Base-by-base conservation (phyloP, 495 filamentous ascomycete genomes). In the Xylaria nigripes region DNA sequence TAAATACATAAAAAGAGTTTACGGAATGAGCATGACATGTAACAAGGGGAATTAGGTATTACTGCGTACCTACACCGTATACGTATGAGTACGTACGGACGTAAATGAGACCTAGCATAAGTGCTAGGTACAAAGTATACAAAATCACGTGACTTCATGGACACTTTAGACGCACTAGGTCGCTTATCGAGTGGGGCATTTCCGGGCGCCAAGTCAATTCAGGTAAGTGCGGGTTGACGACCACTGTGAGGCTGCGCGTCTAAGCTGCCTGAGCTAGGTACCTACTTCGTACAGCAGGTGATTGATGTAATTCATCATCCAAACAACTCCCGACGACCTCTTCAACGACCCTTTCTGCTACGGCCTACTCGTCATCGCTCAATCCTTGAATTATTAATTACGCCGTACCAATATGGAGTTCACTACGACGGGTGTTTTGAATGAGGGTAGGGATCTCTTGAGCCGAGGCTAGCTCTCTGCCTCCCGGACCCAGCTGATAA, bases 401-500 rank as follows among this genome's bases (percentile, higher is more conserved):
- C n/a, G 21, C 32, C 16, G 23, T 38, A 7, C 27, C 54, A 74
- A 53, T 42, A 81, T 81, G 78, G 77, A 80, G 64, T 81, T 80
- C 66, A 82, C 84, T 55, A 77, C 71, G 43, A 81, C 83, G 60
- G 86, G 86, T 57, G 77, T 78, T 72, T 72, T 90, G 52, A 86
- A 79, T 57, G 85, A 89, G 80, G 86, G 86, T 87, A 61, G 44
- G 55, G 57, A 42, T 56, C 57, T 59, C 54, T 65, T 55, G 62
- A 56, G 51, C 46, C 56, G 36, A 18, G 24, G 40, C 46, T 3
- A 54, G 51, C 50, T 61, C 43, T 29, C 30, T 50, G 24, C 43
- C 21, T 51, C 50, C 36, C 52, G 54, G 47, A 47, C 44, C 48
- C 30, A 43, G 32, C 54, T 57, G 32, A 57, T 45, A 45, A 43